Conservation (phyloP, 495 filamentous ascomycete species). For the Penicillium paxilli region DNA sequence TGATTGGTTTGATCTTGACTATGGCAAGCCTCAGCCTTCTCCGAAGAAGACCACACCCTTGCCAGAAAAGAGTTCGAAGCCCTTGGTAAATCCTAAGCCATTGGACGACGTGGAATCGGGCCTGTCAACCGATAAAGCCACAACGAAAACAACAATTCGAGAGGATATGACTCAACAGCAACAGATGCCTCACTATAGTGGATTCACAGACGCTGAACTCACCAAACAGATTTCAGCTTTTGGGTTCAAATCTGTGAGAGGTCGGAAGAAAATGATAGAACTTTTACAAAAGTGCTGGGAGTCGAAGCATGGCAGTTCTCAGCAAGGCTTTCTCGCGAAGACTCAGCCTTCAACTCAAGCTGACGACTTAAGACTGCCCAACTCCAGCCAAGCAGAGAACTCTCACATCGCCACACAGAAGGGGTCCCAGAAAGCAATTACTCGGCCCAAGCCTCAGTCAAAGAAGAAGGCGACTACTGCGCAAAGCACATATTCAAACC, state of each 20-base stretch:
- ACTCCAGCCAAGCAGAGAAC: constrained; percentile 7
- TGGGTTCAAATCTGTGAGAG: constrained; percentile 75
- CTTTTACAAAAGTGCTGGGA: constrained; percentile 75
- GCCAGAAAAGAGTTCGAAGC: neutral
- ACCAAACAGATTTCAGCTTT: constrained; percentile 61
- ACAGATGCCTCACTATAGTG: constrained; percentile 60
- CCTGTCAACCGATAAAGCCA: neutral
- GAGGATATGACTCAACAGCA: constrained; percentile 3
- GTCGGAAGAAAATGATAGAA: constrained; percentile 68
- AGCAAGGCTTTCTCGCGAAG: neutral
- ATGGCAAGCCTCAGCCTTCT: constrained; percentile 24
- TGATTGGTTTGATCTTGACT: constrained; percentile 38
- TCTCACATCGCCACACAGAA: neutral
- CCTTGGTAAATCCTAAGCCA: neutral
- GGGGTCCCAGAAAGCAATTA: constrained; percentile 1
- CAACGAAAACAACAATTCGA: neutral
- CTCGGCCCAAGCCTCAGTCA: constrained; percentile 9
- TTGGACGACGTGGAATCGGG: neutral
- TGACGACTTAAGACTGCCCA: neutral
- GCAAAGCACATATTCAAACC: neutral
- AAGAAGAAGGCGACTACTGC: neutral
- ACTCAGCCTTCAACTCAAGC: neutral
- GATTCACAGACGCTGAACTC: constrained; percentile 64
- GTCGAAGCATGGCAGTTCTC: constrained; percentile 35
- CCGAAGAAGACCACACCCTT: neutral